Percentiles rank a stretch among this genome's conserved stretches.
phyloP scores from a whole-genome alignment of 352 stramenopile genomes.

The Globisporangium okanoganense region DNA sequence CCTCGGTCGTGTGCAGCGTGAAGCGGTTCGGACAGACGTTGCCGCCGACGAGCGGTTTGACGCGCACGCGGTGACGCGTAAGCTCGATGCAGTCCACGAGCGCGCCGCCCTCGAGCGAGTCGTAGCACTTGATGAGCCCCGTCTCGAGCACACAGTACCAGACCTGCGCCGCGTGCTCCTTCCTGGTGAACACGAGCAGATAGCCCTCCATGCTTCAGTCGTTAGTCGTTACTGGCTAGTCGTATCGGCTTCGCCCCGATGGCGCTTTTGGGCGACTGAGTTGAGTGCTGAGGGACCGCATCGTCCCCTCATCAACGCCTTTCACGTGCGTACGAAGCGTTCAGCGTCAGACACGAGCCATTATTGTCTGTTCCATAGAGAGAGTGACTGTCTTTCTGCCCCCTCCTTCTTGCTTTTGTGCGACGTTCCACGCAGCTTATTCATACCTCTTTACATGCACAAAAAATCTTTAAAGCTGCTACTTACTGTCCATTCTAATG shows the following conservation, averaged over 20 bases:
- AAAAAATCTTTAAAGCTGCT: too few relatives aligned
- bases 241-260: slow-evolving; percentile 2
- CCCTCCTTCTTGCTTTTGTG: not conserved
- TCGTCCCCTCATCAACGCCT: not conserved
- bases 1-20: slow-evolving; percentile 38
- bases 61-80: slow-evolving; percentile 59
- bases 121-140: slow-evolving; percentile 51
- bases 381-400: not conserved
- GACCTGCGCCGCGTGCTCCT: slow-evolving; percentile 32
- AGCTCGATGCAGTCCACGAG: slow-evolving; percentile 41
- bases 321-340: not conserved
- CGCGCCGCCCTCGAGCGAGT: slow-evolving; percentile 27
- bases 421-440: not conserved
- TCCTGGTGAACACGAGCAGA: slow-evolving; percentile 55
- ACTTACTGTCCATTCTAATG: too few relatives aligned
- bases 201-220: slow-evolving; percentile 61
- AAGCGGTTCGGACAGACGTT: slow-evolving; percentile 71
- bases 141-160: slow-evolving; percentile 69
- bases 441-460: not conserved
- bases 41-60: slow-evolving; percentile 39
- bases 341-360: not conserved
- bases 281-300: not conserved
- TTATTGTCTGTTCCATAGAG: not conserved
- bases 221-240: not conserved
- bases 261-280: not conserved